Base-by-base conservation (phyloP, 495 filamentous ascomycete genomes). In the Penicillium alfredii region DNA sequence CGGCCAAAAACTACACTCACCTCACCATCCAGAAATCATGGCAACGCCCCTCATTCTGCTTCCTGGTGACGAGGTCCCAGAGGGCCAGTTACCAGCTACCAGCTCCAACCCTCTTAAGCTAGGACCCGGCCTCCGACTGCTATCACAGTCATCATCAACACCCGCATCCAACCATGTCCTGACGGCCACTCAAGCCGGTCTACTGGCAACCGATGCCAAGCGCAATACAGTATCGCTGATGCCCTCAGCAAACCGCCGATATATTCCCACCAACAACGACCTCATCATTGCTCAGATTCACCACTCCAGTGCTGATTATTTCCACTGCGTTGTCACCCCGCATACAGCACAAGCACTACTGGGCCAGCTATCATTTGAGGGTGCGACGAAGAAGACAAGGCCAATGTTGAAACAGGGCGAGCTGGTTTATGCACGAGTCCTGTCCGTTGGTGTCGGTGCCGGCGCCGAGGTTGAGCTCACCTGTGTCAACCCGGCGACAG, bases 381-480 rank as follows among this genome's bases (percentile, higher is more conserved):
- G 78, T 40, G 92, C 87, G 15, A 89, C 80, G 22, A 93, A 87
- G 58, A 98, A 97, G 58, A 93, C 87, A 3, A 77, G 88, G 6
- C 92, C 92, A 3, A 71, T 82, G 38, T 71, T 98, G 42, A 60
- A 66, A 24, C 57, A 74, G 3, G 87, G 88, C 19, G 76, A 82
- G 26, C 57, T 94, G 7, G 86, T 97, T 19, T 96, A 96, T 61
- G 89, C 88, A 8, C 80, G 92, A 21, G 64, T 76, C 15, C 69
- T 92, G 19, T 72, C 77, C 0, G 68, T 81, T 8, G 66, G 64
- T 11, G 74, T 88, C 8, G 82, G 85, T 31, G 78, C 80, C 26
- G 81, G 88, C 51, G 84, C 87, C 63, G 87, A 95, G 46, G 76
- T 86, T 0, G 92, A 98, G 55, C 69, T 98, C 4, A 84, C 88